Conservation (phyloP, 176 grass and related monocot genomes). For the Aechmea fasciata region DNA sequence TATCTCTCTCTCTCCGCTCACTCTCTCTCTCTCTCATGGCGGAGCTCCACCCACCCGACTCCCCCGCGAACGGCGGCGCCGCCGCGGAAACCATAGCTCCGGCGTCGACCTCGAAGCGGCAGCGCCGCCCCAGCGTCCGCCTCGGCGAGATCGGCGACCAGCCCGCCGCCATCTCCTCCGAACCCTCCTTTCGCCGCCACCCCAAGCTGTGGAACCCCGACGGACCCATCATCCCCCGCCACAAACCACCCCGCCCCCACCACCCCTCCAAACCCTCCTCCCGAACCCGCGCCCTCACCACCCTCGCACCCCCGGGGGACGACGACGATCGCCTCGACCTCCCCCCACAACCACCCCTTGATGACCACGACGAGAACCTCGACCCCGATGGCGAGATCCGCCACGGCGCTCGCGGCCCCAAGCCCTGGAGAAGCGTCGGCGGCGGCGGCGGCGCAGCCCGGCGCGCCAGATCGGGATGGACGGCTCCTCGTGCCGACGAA, state of each 20-base stretch:
- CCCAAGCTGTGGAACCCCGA: background rate
- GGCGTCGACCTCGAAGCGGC: constrained; percentile 48
- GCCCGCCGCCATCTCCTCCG: constrained; percentile 32
- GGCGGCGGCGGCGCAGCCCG: background rate
- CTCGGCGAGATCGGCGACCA: constrained; percentile 69
- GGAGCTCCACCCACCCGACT: constrained; percentile 4
- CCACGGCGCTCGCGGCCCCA: background rate
- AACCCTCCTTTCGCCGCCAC: constrained; percentile 35
- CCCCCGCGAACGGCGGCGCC: constrained; percentile 7
- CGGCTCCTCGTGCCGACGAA: constrained; percentile 3
- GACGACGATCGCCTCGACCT: constrained; percentile 6
- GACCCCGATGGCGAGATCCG: no score
- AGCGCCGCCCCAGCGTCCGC: constrained; percentile 87
- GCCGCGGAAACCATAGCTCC: background rate
- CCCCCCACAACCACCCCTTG: constrained; percentile 5
- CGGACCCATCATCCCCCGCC: constrained; percentile 23
- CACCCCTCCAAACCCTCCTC: constrained; percentile 6
- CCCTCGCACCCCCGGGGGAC: constrained; percentile 13
- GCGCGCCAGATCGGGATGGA: constrained; percentile 13
- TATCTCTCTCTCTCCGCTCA: background rate
- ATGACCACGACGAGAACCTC: constrained; percentile 4
- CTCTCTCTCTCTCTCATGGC: constrained; percentile 5
- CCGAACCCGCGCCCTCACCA: constrained; percentile 33
- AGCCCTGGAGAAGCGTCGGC: background rate
- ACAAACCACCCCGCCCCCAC: constrained; percentile 19